Conservation (phyloP, 495 filamentous ascomycete genomes). For the Annulohypoxylon stygium region DNA sequence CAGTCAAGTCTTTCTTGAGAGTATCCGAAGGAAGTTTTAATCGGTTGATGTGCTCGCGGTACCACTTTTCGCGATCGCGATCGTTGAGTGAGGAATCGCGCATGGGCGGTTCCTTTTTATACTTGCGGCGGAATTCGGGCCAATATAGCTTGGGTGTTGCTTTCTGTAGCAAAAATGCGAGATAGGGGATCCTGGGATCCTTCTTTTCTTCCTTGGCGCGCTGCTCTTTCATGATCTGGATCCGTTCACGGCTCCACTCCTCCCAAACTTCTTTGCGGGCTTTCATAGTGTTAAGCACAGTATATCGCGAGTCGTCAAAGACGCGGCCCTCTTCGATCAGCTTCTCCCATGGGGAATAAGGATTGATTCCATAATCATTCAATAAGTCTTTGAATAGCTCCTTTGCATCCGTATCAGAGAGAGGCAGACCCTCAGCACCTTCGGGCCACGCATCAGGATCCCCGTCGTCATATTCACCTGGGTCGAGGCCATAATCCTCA, state of each 20-base stretch:
- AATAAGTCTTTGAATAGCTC: conserved; percentile 89
- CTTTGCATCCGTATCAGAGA: conserved; percentile 75
- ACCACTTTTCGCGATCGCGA: conserved; percentile 91
- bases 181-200: conserved; percentile 86
- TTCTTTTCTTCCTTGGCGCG: conserved; percentile 83
- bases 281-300: conserved; percentile 82
- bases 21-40: conserved; percentile 81
- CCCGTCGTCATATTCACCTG: conserved; percentile 74
- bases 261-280: conserved; percentile 83
- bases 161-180: conserved; percentile 82
- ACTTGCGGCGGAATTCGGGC: conserved; percentile 95
- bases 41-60: conserved; percentile 84
- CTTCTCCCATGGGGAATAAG: conserved; percentile 93
- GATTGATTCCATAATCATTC: conserved; percentile 82
- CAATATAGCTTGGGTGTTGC: conserved; percentile 94
- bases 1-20: conserved; percentile 81
- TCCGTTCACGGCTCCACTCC: conserved; percentile 81
- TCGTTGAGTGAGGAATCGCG: conserved; percentile 79
- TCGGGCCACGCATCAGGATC: conserved; percentile 77
- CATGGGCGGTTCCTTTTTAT: conserved; percentile 84
- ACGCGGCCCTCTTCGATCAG: conserved; percentile 85
- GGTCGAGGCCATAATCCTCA: conserved; percentile 74
- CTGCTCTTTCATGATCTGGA: conserved; percentile 76
- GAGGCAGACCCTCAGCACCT: conserved; percentile 72
- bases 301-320: conserved; percentile 88